Evolutionary conservation across 2,329 filamentous ascomycete genomes (phyloP).

Genomic region (Alternaria arborescens): DNA sequence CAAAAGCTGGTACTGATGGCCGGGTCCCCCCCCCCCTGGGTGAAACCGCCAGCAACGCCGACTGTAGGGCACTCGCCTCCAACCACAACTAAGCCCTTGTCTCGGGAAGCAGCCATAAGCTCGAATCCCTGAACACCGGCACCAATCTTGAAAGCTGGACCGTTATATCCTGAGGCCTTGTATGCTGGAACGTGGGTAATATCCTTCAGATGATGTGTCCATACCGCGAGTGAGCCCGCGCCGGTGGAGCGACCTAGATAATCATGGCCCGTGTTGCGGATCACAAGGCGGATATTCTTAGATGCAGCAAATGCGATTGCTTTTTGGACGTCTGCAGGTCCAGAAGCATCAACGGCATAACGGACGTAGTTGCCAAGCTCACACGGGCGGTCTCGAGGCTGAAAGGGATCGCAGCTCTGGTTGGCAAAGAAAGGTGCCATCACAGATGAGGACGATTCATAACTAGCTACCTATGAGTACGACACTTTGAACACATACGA

Average conservation of each 20-base stretch:
- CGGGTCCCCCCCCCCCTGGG: conserved; percentile 60
- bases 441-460: conserved; percentile 34
- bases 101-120: conserved; percentile 27
- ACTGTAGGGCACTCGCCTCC: conserved; percentile 53
- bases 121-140: conserved; percentile 39
- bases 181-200: conserved; percentile 25
- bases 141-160: conserved; percentile 32
- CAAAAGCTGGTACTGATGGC: conserved; percentile 58
- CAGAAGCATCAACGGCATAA: conserved; percentile 30
- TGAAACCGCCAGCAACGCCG: conserved; percentile 51
- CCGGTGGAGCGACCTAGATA: conserved; percentile 35
- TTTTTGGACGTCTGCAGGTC: conserved; percentile 22
- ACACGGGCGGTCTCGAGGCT: conserved; percentile 25
- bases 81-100: conserved; percentile 26
- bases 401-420: conserved; percentile 35
- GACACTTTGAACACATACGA: background rate
- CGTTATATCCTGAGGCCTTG: conserved; percentile 21
- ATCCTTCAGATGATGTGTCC: conserved; percentile 34
- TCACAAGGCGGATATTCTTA: conserved; percentile 38
- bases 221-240: conserved; percentile 25
- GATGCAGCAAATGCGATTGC: conserved; percentile 32
- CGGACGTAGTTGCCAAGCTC: conserved; percentile 33
- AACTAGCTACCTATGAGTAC: conserved; percentile 12
- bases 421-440: conserved; percentile 38
- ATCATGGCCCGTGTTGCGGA: conserved; percentile 44